Conservation (phyloP, 2,329 filamentous ascomycete species). For the Passalora sequoiae region DNA sequence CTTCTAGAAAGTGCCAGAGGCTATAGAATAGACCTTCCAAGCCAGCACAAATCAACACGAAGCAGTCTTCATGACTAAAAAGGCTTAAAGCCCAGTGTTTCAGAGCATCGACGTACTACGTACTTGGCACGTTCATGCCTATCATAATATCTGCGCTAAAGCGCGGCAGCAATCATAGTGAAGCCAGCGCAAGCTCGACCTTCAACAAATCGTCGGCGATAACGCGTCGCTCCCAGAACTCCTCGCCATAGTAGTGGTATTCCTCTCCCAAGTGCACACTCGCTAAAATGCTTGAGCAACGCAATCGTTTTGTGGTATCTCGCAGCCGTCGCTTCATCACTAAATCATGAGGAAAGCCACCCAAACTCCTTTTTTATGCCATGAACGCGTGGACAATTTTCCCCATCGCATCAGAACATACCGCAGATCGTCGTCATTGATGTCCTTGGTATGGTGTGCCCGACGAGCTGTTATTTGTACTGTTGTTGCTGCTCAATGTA, state of each 20-base stretch:
- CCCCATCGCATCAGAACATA: too few species aligned
- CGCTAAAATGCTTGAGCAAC: slow-evolving; percentile 2
- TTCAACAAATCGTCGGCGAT: too few species aligned
- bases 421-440: not conserved
- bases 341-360: not conserved
- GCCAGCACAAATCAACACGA: too few species aligned
- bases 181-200: too few species aligned
- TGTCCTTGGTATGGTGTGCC: slow-evolving; percentile 11
- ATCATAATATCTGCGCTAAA: not conserved
- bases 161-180: not conserved
- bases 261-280: not conserved
- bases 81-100: too few species aligned
- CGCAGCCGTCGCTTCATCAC: not conserved
- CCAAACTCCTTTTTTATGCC: not conserved
- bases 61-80: too few species aligned
- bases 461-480: slow-evolving; percentile 9
- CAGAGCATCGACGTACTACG: too few species aligned
- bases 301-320: not conserved
- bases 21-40: too few species aligned
- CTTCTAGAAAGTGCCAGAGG: too few species aligned
- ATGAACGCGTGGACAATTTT: too few species aligned
- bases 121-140: too few species aligned
- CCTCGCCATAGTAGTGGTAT: slow-evolving; percentile 3
- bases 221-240: not conserved
- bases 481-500: slow-evolving; percentile 9